These are phyloP conservation scores for Trichoderma gamsii DNA, from an alignment of 495 filamentous ascomycete species.

Conservation along the genomic window DNA sequence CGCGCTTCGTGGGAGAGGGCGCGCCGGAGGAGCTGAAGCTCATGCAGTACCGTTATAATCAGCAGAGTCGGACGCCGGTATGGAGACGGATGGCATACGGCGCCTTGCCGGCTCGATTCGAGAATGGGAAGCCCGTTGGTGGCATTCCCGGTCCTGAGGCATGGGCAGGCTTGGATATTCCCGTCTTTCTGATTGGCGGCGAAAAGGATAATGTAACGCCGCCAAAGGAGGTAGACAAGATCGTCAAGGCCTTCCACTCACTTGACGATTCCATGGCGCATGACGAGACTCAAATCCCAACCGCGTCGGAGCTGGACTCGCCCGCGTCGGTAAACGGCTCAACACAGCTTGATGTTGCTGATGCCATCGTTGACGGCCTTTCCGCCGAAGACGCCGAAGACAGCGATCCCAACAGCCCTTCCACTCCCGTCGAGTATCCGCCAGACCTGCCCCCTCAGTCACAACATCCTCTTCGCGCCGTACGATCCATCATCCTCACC, in stretches of 20 bases:
- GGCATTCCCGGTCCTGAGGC: slow-evolving; percentile 63
- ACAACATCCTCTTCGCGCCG: slow-evolving; percentile 40
- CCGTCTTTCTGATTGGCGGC: slow-evolving; percentile 73
- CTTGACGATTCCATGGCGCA: slow-evolving; percentile 33
- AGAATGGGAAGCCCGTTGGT: slow-evolving; percentile 43
- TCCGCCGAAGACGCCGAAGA: slow-evolving; percentile 23
- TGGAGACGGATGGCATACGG: slow-evolving; percentile 83
- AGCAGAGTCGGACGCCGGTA: slow-evolving; percentile 70
- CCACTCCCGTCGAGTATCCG: slow-evolving; percentile 33
- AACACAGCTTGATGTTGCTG: slow-evolving; percentile 23
- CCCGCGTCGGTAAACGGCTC: slow-evolving; percentile 27
- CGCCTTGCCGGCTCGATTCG: slow-evolving; percentile 47
- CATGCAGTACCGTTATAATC: slow-evolving; percentile 78
- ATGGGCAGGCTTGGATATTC: slow-evolving; percentile 67
- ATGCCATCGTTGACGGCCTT: slow-evolving; percentile 28
- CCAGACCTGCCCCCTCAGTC: slow-evolving; percentile 38
- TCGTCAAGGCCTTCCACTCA: slow-evolving; percentile 36
- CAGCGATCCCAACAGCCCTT: slow-evolving; percentile 36
- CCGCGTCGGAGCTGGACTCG: background rate
- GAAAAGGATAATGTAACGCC: slow-evolving; percentile 70
- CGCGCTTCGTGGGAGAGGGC: slow-evolving; percentile 66
- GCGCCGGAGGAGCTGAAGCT: slow-evolving; percentile 70
- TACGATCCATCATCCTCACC: slow-evolving; percentile 69
- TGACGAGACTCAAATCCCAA: background rate
- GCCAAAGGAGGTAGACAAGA: slow-evolving; percentile 62